phyloP scores from a whole-genome alignment of 345 rosid genomes.

The Anacardium occidentale region DNA sequence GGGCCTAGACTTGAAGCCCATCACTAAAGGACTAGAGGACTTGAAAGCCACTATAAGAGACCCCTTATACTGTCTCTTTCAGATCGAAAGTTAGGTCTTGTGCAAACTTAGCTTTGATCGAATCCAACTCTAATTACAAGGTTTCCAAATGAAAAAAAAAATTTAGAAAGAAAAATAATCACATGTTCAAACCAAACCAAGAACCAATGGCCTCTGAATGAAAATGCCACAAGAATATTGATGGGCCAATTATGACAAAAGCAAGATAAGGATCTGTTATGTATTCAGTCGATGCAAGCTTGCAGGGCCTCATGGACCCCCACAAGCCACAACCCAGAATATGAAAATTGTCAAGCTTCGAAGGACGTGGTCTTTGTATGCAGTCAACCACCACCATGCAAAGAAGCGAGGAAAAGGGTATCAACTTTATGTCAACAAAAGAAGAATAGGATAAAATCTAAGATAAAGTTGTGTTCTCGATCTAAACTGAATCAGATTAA shows the following conservation, averaged over 20 bases:
- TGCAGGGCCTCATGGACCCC: slow-evolving; percentile 20
- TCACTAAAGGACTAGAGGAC: neutral
- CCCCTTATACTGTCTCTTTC: no score
- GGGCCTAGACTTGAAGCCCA: no score
- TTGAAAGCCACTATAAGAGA: no score
- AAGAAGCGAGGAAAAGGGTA: slow-evolving; percentile 5
- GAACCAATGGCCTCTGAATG: slow-evolving; percentile 15
- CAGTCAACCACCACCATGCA: slow-evolving; percentile 3
- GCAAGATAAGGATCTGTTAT: slow-evolving; percentile 17
- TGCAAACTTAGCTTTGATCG: no score
- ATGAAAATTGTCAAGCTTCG: neutral
- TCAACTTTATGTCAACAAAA: slow-evolving; percentile 16
- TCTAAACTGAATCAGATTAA: slow-evolving; percentile 12
- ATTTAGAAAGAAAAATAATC: neutral
- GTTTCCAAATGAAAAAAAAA: neutral
- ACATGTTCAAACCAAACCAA: neutral
- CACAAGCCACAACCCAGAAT: neutral
- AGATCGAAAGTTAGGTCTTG: no score
- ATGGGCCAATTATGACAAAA: neutral
- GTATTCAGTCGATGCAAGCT: neutral
- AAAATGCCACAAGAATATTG: slow-evolving; percentile 16
- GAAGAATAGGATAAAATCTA: neutral
- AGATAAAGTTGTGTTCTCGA: neutral
- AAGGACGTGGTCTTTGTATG: neutral
- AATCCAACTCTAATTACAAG: no score